Conservation (phyloP, 192 early-diverging fungal species). For the Entomortierella lignicola region DNA sequence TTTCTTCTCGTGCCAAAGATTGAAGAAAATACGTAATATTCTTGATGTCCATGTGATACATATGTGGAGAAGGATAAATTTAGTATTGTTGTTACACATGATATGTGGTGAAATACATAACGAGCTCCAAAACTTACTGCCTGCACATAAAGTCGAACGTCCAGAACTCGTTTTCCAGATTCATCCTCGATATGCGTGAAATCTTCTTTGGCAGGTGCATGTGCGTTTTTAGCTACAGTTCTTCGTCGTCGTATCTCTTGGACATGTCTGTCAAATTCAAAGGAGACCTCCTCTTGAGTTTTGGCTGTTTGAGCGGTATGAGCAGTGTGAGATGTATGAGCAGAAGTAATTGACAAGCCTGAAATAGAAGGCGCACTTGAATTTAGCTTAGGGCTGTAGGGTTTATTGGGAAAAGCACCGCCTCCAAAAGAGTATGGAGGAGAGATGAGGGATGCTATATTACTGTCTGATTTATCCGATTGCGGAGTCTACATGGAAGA, state of each 20-base stretch:
- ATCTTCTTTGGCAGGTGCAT: constrained; percentile 27
- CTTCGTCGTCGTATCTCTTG: constrained; percentile 48
- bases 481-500: background rate
- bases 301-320: constrained; percentile 9
- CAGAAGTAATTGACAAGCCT: background rate
- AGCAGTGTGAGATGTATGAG: constrained; percentile 1
- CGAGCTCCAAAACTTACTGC: constrained; percentile 18
- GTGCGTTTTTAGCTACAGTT: constrained; percentile 17
- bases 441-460: no score
- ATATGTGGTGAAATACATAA: background rate
- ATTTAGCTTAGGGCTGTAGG: background rate
- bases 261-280: constrained; percentile 49
- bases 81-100: background rate
- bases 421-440: no score
- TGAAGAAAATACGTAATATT: background rate
- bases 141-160: constrained; percentile 23
- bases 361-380: background rate
- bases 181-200: constrained; percentile 35
- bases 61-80: constrained; percentile 12
- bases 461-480: no score
- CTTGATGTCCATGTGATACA: background rate
- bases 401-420: constrained; percentile 10
- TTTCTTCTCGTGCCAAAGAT: constrained; percentile 45
- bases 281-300: constrained; percentile 36
- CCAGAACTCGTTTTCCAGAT: constrained; percentile 36